These are phyloP conservation scores for Didymella lethalis DNA, from an alignment of 2,329 filamentous ascomycete genomes.

Conservation along the genomic window DNA sequence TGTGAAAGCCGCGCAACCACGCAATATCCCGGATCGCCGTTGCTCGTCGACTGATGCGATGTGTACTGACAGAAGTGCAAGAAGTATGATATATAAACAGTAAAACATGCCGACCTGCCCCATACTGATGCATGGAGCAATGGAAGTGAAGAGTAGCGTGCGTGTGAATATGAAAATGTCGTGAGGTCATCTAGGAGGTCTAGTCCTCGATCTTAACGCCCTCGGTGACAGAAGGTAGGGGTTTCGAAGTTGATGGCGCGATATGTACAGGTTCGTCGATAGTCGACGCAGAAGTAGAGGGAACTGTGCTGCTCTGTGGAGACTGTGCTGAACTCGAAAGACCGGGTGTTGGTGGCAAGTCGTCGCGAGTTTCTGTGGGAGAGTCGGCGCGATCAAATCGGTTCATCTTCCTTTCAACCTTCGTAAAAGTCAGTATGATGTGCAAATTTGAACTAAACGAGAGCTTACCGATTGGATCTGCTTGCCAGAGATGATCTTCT, in stretches of 20 bases:
- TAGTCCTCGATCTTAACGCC: slow-evolving; percentile 31
- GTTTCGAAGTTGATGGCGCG: slow-evolving; percentile 23
- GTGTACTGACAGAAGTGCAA: slow-evolving; percentile 16
- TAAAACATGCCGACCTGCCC: slow-evolving; percentile 26
- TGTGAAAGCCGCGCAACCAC: slow-evolving; percentile 3
- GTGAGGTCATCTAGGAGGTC: slow-evolving; percentile 15
- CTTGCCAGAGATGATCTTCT: slow-evolving; percentile 52
- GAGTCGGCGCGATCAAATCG: slow-evolving; percentile 49
- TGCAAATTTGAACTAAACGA: background rate
- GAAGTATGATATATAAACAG: slow-evolving; percentile 40
- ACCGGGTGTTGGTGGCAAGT: slow-evolving; percentile 64
- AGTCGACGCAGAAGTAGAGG: slow-evolving; percentile 69
- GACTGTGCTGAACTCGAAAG: slow-evolving; percentile 75
- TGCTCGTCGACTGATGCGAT: slow-evolving; percentile 1
- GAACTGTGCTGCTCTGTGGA: slow-evolving; percentile 70
- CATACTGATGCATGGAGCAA: slow-evolving; percentile 17
- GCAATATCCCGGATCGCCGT: slow-evolving; percentile 10
- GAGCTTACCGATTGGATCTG: slow-evolving; percentile 52
- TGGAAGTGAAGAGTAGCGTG: slow-evolving; percentile 8
- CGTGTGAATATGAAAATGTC: slow-evolving; percentile 12
- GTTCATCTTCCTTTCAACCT: slow-evolving; percentile 61
- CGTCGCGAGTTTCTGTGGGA: slow-evolving; percentile 35
- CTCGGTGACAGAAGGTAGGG: slow-evolving; percentile 18
- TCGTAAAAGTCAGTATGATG: slow-evolving; percentile 14
- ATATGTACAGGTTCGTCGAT: slow-evolving; percentile 54